Evolutionary conservation across 306 rosid species (phyloP), one percentile per base, ranked within the genome.

Genomic region (Rosa lucieae): DNA sequence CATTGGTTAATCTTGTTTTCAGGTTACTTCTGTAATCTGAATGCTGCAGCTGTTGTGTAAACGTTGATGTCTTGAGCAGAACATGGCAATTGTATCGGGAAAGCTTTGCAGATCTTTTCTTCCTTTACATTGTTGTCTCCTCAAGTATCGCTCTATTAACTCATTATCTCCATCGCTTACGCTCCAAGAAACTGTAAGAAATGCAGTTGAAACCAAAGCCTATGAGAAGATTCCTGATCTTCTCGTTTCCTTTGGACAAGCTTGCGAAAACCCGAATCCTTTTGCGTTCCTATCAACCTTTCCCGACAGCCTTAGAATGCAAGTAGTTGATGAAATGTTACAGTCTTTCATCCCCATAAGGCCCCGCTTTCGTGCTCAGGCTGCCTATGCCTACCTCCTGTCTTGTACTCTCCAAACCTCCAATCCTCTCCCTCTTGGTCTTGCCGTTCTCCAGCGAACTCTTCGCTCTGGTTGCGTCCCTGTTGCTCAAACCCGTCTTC

Each of bases 391-490:
- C 68, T 86, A 75, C 67, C 89, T 92, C 63, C 87, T 89, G 56
- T 84, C 86, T 48, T 87, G 77, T 82, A 89, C 87, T 66, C 88
- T 94, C 52, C 89, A 87, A 83, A 88, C 87, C 78, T 79, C 93
- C 37, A 78, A 90, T 42, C 94, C 88, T 40, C 66, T 90, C 15
- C 97, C 92, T 68, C 88, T 92, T 80, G 85, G 87, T 72, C 90
- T 93, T 42, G 90, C 89, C 43, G 67, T 89, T n/a, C 59, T 88
- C 59, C 97, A 89, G 73, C 85, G 86, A 13, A 85, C 77, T 67
- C 92, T 87, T 69, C 73, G 77, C 74, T 91, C 97, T 49, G 97
- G 98, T 59, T 91, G 93, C 23, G 14, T 83, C 73, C 94, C 97
- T 11, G 71, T 85, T 81, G 89, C 92, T 46, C 93, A 90, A 82